Evolutionary conservation across 2,329 filamentous ascomycete genomes (phyloP).

Genomic region (Xylaria sp.): DNA sequence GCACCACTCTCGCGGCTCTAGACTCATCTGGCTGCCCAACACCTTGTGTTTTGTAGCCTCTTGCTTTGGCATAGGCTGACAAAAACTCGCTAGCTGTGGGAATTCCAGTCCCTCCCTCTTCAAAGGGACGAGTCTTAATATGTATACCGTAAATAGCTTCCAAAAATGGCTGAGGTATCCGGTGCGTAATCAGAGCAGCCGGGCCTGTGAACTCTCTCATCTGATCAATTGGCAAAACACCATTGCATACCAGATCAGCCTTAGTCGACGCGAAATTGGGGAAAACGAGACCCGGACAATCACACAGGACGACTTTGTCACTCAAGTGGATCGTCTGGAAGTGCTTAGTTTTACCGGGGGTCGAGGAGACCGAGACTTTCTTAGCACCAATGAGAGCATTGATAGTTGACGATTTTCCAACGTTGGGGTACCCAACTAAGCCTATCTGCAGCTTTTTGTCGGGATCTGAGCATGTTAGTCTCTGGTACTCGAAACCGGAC

Average conservation of each 20-base stretch:
- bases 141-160: constrained; percentile 95
- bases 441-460: constrained; percentile 85
- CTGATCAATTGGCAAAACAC: constrained; percentile 95
- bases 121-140: constrained; percentile 80
- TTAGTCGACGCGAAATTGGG: constrained; percentile 98
- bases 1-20: constrained; percentile 84
- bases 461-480: constrained; percentile 53
- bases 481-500: not conserved
- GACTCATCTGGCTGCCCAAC: constrained; percentile 93
- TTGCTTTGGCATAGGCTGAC: constrained; percentile 84
- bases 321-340: constrained; percentile 98
- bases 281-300: constrained; percentile 98
- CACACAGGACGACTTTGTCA: constrained; percentile 88
- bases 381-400: constrained; percentile 98
- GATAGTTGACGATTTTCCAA: constrained; percentile 99
- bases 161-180: constrained; percentile 88
- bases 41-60: constrained; percentile 91
- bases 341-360: constrained; percentile 98
- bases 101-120: constrained; percentile 91
- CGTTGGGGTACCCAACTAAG: constrained; percentile 96
- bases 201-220: constrained; percentile 92
- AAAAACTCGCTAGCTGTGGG: constrained; percentile 89
- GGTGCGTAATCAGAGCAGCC: constrained; percentile 80
- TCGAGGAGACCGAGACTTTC: constrained; percentile 97
- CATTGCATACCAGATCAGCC: constrained; percentile 94